Evolutionary conservation across 495 filamentous ascomycete genomes (phyloP), one percentile per base, ranked within the genome.

Genomic region (Amphirosellinia nigrospora): DNA sequence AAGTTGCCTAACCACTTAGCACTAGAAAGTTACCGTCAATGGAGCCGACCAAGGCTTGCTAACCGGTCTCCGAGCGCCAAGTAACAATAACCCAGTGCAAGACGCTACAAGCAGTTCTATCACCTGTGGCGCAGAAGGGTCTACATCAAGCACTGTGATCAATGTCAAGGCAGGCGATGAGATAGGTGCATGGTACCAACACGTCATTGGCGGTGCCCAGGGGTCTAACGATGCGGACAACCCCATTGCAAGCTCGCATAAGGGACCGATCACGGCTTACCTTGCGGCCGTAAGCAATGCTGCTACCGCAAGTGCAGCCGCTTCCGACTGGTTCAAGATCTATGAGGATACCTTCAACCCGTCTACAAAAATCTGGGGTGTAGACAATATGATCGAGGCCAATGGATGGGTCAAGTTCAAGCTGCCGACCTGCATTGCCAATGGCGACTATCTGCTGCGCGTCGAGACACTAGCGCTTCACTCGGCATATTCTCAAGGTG

Each of bases 401-500:
- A 48, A 73, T 13, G 83, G 82, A 55, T 83, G 81, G 80, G 79
- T 84, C 70, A 81, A 83, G 70, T 82, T 85, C 68, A 78, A 76
- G 48, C 82, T 84, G 74, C 81, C 83, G n/a, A 50, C 70, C 10
- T 84, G 82, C 70, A 72, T 87, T 45, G 80, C 81, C 21, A 77
- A 81, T 0, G 80, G 82, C 32, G 79, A 86, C 60, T 85, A 88
- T 73, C 79, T 87, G 7, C 81, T 87, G 72, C 82, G 85, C 5
- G 83, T 84, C 39, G 85, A 87, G 77, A 71, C 86, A 8, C 81
- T 86, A 38, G 84, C 85, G 7, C 81, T 87, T 32, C 84, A 86
- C 76, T 73, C 71, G 19, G 84, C 85, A 21, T 66, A 72, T 26
- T 56, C 32, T n/a, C 58, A 64, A 1, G 80, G 79, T 9, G 83